phyloP scores from a whole-genome alignment of 2,329 filamentous ascomycete species.

The Aspergillus quadrilineatus region DNA sequence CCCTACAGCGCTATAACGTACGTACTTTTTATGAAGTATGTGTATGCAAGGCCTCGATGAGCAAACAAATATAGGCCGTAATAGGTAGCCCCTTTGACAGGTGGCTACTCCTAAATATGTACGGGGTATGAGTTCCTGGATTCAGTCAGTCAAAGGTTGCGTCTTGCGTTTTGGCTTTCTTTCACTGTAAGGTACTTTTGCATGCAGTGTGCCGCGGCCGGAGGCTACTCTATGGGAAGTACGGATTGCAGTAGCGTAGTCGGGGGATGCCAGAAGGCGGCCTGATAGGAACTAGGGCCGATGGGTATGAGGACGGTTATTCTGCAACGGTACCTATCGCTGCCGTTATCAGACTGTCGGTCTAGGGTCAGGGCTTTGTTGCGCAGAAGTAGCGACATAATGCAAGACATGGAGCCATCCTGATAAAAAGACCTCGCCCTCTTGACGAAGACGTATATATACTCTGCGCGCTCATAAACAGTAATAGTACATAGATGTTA shows the following conservation, averaged over 20 bases:
- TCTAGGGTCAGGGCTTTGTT: too few relatives aligned
- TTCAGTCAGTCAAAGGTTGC: slow-evolving; percentile 7
- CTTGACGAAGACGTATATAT: background rate
- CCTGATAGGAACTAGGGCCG: too few relatives aligned
- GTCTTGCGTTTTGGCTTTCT: background rate
- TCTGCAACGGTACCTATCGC: too few relatives aligned
- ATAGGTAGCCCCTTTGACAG: slow-evolving; percentile 7
- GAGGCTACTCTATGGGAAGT: too few relatives aligned
- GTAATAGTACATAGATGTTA: background rate
- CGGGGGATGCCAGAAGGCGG: too few relatives aligned
- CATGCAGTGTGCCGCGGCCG: background rate
- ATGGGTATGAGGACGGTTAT: too few relatives aligned
- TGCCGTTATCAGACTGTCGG: too few relatives aligned
- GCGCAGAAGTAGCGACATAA: too few relatives aligned
- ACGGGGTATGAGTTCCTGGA: slow-evolving; percentile 12
- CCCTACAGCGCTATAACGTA: background rate
- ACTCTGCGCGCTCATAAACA: background rate
- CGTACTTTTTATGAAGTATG: too few relatives aligned
- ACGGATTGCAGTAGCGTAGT: too few relatives aligned
- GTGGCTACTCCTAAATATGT: background rate
- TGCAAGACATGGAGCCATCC: too few relatives aligned
- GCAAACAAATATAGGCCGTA: background rate
- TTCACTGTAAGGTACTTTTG: slow-evolving; percentile 12
- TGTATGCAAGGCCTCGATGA: slow-evolving; percentile 3
- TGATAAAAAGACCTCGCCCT: too few relatives aligned